Base-by-base conservation (phyloP, 768 basidiomycete species). In the Psilocybe sp. region DNA sequence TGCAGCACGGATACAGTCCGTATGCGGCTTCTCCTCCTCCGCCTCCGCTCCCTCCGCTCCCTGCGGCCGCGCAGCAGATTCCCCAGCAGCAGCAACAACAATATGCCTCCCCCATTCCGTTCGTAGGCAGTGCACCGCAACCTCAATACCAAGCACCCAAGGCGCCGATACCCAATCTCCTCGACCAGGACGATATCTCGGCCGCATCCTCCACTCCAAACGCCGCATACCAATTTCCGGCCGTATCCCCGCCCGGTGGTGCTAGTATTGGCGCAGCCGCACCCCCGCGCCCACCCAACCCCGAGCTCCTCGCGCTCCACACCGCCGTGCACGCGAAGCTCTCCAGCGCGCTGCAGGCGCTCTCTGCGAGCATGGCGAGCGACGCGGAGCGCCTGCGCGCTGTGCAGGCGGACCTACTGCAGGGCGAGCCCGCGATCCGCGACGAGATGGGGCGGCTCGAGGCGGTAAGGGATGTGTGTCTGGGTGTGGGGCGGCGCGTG, bases 401-500 rank as follows among this genome's bases (percentile, higher is more conserved):
- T 39, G 83, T 94, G 56, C 88, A 92, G 60, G 69, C 80, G 36
- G 93, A 98, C 71, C 82, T 98, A 56, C 79, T 88, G 41, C 80
- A 86, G 51, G 97, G 95, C 3, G 89, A 88, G 65, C 94, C 96
- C 39, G 96, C 96, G 9, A 90, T 99, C 54, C 82, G 84, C 46
- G 97, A 99, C 70, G 97, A 99, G 72, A 96, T 93, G 90, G 89
- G 84, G 2, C 79, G 97, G 13, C 75, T 99, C 35, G 89, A 91
- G 70, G 96, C 95, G 16, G 97, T 99, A 19, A 76, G 86, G 49
- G 89, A 89, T 60, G 95, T 99, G 20, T 98, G 97, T 69, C 78
- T 74, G 57, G 82, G 77, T 47, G 94, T 95, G 36, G 80, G 86
- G 39, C 76, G 74, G 20, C 80, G 90, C 56, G 70, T 90, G 55